Evolutionary conservation across 208 protist genomes (phyloP), one percentile per base, ranked within the genome.

Genomic region (Herpetomonas samuelpessoai): DNA sequence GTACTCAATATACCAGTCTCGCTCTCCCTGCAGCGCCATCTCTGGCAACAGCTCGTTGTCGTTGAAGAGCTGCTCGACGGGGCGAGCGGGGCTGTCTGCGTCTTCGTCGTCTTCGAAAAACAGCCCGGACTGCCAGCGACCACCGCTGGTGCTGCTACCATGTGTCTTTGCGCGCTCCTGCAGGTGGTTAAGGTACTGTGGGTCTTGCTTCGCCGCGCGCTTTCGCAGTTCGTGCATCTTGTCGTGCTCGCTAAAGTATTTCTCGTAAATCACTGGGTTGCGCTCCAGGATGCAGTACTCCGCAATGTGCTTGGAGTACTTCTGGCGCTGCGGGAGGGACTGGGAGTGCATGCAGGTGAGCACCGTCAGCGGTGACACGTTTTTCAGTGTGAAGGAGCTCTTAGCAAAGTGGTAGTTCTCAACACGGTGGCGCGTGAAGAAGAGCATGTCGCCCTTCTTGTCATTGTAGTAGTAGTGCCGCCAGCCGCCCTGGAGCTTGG

Each of bases 391-490:
- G 35, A 41, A 41, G 35, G 35, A 41, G 35, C 9, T 18, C 35
- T 41, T 41, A 14, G 35, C 35, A 14, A 41, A 41, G 35, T 41
- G 35, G 35, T 41, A 41, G 35, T 41, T 41, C 35, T 41, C 9
- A 6, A 41, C 35, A 14, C 35, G 35, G 35, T 41, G 35, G 35
- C 35, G 35, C 9, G 35, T 41, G 35, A 41, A 41, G 35, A 41
- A 41, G 35, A 41, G 35, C 35, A 41, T 41, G 35, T 41, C 35
- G 9, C 35, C 35, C 35, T 41, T 41, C 35, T 41, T 41, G 35
- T 41, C 35, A 14, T 41, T 41, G 35, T 41, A 41, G 35, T 41
- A 41, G 35, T 41, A 14, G 35, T 41, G 35, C 14, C 35, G 35
- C 35, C 35, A 41, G 35, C 35, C 35, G 35, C 35, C 14, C 35